phyloP scores from a whole-genome alignment of 1,139 yeast genomes.

The Debaryomycetaceae sp. region DNA sequence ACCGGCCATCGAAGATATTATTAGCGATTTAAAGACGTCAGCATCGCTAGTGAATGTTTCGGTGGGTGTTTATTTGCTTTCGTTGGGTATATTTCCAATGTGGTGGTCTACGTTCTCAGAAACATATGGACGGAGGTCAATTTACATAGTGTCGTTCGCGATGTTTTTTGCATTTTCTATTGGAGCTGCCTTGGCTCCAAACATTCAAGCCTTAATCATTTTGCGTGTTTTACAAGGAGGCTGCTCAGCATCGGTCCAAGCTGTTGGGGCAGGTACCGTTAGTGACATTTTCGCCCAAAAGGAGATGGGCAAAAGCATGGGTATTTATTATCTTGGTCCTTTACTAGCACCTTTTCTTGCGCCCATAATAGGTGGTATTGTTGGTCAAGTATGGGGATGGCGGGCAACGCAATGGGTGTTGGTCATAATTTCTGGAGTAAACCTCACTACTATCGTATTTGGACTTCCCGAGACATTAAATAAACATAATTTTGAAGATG shows the following conservation, averaged over 20 bases:
- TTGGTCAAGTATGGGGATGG: slow-evolving; percentile 78
- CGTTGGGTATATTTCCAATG: slow-evolving; percentile 76
- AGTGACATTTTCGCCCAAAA: slow-evolving; percentile 68
- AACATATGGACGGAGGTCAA: slow-evolving; percentile 67
- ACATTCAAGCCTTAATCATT: slow-evolving; percentile 59
- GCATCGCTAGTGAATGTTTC: slow-evolving; percentile 67
- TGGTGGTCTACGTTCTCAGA: slow-evolving; percentile 91
- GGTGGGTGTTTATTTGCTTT: slow-evolving; percentile 71
- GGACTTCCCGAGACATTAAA: slow-evolving; percentile 76
- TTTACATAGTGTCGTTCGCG: slow-evolving; percentile 65
- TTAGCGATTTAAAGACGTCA: slow-evolving; percentile 51
- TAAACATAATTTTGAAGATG: slow-evolving; percentile 9
- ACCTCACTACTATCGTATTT: slow-evolving; percentile 48
- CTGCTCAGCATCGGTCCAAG: slow-evolving; percentile 80
- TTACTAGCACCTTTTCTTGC: slow-evolving; percentile 77
- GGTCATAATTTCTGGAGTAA: slow-evolving; percentile 62
- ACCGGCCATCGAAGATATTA: slow-evolving; percentile 71
- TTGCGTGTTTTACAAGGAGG: slow-evolving; percentile 76
- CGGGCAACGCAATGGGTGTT: slow-evolving; percentile 86
- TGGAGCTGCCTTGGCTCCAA: slow-evolving; percentile 68
- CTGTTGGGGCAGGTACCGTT: slow-evolving; percentile 88
- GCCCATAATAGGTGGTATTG: slow-evolving; percentile 79
- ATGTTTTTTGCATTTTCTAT: slow-evolving; percentile 64
- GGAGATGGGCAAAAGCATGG: slow-evolving; percentile 78
- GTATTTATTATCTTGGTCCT: slow-evolving; percentile 78